Percentiles rank a stretch among this genome's conserved stretches.
phyloP scores from a whole-genome alignment of 768 basidiomycete genomes.

The Leccinum barrowsii region DNA sequence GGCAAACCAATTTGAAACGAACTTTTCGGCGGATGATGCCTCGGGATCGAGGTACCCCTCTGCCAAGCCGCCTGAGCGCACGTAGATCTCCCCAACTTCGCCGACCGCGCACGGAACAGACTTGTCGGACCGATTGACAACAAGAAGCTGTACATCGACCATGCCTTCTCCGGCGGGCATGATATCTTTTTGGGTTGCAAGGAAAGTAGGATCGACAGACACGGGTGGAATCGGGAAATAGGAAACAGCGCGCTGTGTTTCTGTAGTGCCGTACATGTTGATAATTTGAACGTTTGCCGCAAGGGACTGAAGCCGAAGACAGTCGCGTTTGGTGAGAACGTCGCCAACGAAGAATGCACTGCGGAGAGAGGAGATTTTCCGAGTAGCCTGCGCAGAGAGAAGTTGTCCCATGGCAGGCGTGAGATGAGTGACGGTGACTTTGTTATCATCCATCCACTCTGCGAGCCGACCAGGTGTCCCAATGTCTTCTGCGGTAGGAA shows the following conservation, averaged over 20 bases:
- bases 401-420: constrained; percentile 99
- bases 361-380: constrained; percentile 78
- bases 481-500: constrained; percentile 95
- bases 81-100: constrained; percentile 98
- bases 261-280: constrained; percentile 99
- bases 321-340: constrained; percentile 96
- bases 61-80: constrained; percentile 91
- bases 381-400: constrained; percentile 80
- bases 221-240: constrained; percentile 92
- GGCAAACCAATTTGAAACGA: constrained; percentile 92
- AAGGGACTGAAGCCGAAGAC: constrained; percentile 87
- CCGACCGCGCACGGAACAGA: constrained; percentile 88
- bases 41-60: constrained; percentile 89
- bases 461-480: constrained; percentile 94
- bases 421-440: constrained; percentile 93
- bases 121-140: constrained; percentile 88
- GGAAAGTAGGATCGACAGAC: constrained; percentile 80
- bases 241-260: constrained; percentile 97
- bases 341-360: constrained; percentile 99
- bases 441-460: constrained; percentile 94
- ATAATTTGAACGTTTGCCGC: constrained; percentile 91
- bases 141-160: constrained; percentile 95
- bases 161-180: constrained; percentile 98
- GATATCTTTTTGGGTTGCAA: constrained; percentile 92
- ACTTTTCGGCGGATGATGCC: constrained; percentile 86